A percentile compares a stretch with the other conserved stretches of the same genome.
These are phyloP conservation scores for Arthrobotrys entomopaga DNA, from an alignment of 2,329 filamentous ascomycete species.

Conservation along the genomic window DNA sequence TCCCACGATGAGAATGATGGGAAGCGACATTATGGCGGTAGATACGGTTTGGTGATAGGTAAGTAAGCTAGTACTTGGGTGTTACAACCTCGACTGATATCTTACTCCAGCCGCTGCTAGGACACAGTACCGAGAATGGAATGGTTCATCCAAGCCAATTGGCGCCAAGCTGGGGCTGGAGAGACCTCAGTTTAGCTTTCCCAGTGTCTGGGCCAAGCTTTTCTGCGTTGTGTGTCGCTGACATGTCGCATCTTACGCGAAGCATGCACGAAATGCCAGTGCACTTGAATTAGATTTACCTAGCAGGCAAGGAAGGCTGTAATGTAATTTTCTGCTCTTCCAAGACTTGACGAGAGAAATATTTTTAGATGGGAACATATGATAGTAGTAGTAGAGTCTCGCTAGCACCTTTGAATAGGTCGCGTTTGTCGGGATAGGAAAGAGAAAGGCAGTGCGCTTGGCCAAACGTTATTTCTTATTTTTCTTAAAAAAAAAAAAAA, in stretches of 20 bases:
- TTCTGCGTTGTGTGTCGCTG: too few relatives aligned
- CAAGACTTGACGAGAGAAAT: conserved; percentile 9
- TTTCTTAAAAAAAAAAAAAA: too few relatives aligned
- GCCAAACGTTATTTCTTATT: conserved; percentile 20
- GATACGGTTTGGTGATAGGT: neutral
- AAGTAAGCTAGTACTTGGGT: too few relatives aligned
- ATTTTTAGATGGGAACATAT: conserved; percentile 39
- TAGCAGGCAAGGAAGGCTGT: too few relatives aligned
- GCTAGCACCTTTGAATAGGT: conserved; percentile 24
- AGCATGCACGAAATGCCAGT: too few relatives aligned
- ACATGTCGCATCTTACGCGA: too few relatives aligned
- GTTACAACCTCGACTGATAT: neutral
- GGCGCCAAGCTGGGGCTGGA: too few relatives aligned
- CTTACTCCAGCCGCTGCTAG: conserved; percentile 25
- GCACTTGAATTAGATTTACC: too few relatives aligned
- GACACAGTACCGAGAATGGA: neutral
- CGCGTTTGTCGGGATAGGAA: conserved; percentile 48
- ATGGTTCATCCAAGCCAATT: too few relatives aligned
- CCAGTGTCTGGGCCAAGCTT: too few relatives aligned
- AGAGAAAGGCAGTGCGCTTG: conserved; percentile 47
- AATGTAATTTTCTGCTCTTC: too few relatives aligned
- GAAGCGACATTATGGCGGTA: conserved; percentile 48
- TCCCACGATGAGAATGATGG: conserved; percentile 80
- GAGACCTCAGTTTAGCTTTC: too few relatives aligned
- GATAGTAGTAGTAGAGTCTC: conserved; percentile 38